Conservation (phyloP, 2,329 filamentous ascomycete species). For the Penicillium sp. region DNA sequence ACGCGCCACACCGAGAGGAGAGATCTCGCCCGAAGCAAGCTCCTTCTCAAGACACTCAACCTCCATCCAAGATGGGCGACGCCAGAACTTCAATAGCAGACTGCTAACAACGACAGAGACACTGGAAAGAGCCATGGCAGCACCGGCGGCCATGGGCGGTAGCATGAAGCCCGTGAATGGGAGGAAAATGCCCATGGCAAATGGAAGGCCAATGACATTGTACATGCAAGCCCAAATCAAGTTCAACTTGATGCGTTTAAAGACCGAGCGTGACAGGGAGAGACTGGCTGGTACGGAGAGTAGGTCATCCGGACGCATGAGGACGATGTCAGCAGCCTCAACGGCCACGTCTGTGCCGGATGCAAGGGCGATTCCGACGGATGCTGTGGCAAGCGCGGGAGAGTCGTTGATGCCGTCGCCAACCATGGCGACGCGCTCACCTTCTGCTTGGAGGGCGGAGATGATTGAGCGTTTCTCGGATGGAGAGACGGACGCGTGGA, state of each 20-base stretch:
- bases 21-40: constrained; percentile 28
- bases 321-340: constrained; percentile 89
- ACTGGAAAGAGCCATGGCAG: constrained; percentile 83
- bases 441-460: constrained; percentile 61
- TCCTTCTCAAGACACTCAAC: constrained; percentile 56
- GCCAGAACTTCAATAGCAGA: constrained; percentile 79
- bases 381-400: constrained; percentile 81
- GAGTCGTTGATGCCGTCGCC: constrained; percentile 98
- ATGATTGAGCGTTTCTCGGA: constrained; percentile 86
- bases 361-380: constrained; percentile 85
- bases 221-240: constrained; percentile 87
- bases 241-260: constrained; percentile 87
- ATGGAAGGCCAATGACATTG: constrained; percentile 81
- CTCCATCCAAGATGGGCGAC: constrained; percentile 76
- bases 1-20: constrained; percentile 4
- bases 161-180: constrained; percentile 73
- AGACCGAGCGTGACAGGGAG: constrained; percentile 72
- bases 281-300: constrained; percentile 87
- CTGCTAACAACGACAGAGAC: constrained; percentile 82
- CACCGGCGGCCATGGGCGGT: constrained; percentile 88
- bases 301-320: constrained; percentile 85
- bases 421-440: constrained; percentile 85
- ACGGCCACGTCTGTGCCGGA: constrained; percentile 94
- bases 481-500: constrained; percentile 80
- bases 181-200: constrained; percentile 93